Evolutionary conservation across 1,139 yeast genomes (phyloP).

Genomic region (Sugiyamaella grinbergsii): DNA sequence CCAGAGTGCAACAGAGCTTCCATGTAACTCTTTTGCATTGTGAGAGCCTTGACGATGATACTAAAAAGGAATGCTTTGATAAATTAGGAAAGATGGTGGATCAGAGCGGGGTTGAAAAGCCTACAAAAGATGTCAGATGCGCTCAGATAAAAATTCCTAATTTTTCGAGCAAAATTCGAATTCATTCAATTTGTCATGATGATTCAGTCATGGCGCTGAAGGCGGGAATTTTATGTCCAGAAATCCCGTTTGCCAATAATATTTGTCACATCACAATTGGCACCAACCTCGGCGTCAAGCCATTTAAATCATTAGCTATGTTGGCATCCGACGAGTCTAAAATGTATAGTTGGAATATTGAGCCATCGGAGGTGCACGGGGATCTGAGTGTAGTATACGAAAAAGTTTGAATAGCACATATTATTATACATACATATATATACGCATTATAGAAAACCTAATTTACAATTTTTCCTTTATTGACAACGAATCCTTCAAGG

Average conservation of each 20-base stretch:
- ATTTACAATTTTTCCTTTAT: constrained; percentile 60
- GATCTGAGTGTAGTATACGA: constrained; percentile 18
- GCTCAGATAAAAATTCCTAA: constrained; percentile 20
- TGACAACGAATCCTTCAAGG: constrained; percentile 82
- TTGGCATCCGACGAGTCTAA: constrained; percentile 32
- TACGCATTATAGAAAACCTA: neutral
- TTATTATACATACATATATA: neutral
- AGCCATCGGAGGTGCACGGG: constrained; percentile 26
- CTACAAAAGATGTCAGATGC: neutral
- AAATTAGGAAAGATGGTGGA: neutral
- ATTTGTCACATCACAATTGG: constrained; percentile 80
- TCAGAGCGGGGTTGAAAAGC: neutral
- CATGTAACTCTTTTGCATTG: constrained; percentile 80
- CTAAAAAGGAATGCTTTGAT: constrained; percentile 1
- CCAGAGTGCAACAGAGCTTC: constrained; percentile 57
- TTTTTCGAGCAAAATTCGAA: constrained; percentile 16
- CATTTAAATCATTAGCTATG: constrained; percentile 54
- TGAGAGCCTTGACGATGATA: neutral
- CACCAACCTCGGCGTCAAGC: constrained; percentile 51
- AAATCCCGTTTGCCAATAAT: constrained; percentile 47
- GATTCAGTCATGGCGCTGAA: constrained; percentile 51
- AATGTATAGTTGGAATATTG: constrained; percentile 29
- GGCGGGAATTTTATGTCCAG: constrained; percentile 47
- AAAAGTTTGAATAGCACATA: neutral
- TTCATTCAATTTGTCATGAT: constrained; percentile 26